Conservation (phyloP, 495 filamentous ascomycete genomes). For the Aspergillus taichungensis region DNA sequence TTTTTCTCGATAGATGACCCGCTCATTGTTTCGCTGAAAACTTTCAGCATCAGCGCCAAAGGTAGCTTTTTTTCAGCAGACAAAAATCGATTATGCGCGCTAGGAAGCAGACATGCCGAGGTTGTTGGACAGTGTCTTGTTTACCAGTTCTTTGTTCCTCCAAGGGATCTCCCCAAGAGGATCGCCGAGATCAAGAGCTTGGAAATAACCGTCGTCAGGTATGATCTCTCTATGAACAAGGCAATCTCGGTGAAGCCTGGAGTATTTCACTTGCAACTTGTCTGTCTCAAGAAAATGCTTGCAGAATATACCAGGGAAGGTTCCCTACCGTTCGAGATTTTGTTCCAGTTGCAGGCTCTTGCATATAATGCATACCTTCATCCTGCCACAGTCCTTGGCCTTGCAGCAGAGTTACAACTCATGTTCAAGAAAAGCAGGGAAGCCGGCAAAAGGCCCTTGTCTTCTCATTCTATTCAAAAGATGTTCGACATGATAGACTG, state of each 20-base stretch:
- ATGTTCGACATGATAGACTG: slow-evolving; percentile 13
- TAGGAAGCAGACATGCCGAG: slow-evolving; percentile 5
- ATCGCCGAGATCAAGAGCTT: slow-evolving; percentile 7
- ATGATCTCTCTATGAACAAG: background rate
- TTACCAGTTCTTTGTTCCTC: slow-evolving; percentile 13
- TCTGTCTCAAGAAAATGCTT: slow-evolving; percentile 1
- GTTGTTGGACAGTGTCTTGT: slow-evolving; percentile 20
- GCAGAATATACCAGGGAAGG: slow-evolving; percentile 3
- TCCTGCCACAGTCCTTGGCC: slow-evolving; percentile 13
- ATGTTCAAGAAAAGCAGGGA: background rate
- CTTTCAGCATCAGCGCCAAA: background rate
- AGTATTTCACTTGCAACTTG: slow-evolving; percentile 1
- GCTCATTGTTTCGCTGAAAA: background rate
- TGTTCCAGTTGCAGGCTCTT: slow-evolving; percentile 30
- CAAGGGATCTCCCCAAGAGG: background rate
- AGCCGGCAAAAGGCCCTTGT: slow-evolving; percentile 1
- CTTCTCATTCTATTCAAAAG: slow-evolving; percentile 8
- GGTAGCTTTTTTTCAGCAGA: background rate
- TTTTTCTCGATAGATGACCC: slow-evolving; percentile 3
- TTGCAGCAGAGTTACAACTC: slow-evolving; percentile 1
- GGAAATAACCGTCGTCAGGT: slow-evolving; percentile 1
- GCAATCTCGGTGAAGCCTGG: background rate
- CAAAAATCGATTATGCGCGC: slow-evolving; percentile 2
- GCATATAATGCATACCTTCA: slow-evolving; percentile 26
- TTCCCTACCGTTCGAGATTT: slow-evolving; percentile 25